Percentiles rank a stretch among this genome's conserved stretches.
Evolutionary conservation across 371 early-diverging fungal species (phyloP).

Genomic region (Globomyces sp.): DNA sequence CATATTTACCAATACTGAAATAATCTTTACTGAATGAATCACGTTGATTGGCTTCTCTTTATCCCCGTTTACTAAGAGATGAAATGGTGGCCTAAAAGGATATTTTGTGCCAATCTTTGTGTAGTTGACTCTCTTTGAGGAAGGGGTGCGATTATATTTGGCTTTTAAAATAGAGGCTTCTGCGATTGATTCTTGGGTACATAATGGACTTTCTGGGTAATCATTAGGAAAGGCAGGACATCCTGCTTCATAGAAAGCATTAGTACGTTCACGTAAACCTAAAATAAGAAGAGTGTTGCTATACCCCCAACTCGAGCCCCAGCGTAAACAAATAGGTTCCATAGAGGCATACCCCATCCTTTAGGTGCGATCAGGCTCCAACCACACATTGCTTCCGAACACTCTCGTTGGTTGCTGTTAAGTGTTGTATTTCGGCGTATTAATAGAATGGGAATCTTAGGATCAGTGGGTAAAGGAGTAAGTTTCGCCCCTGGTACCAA

Average conservation of each 20-base stretch:
- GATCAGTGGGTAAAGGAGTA: slow-evolving; percentile 51
- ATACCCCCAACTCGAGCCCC: slow-evolving; percentile 73
- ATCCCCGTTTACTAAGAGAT: not conserved
- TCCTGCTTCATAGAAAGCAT: slow-evolving; percentile 53
- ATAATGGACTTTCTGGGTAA: slow-evolving; percentile 60
- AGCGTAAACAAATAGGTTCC: slow-evolving; percentile 85
- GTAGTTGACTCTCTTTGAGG: not conserved
- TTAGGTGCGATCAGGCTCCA: slow-evolving; percentile 82
- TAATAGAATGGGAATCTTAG: slow-evolving; percentile 73
- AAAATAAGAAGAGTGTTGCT: no score
- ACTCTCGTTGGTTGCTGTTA: slow-evolving; percentile 22
- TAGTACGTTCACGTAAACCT: slow-evolving; percentile 56
- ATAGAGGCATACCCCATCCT: slow-evolving; percentile 82
- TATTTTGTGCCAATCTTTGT: not conserved
- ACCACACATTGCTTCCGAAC: slow-evolving; percentile 59
- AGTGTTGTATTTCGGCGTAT: slow-evolving; percentile 59
- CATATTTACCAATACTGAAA: not conserved
- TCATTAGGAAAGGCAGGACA: slow-evolving; percentile 59
- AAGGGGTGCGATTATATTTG: slow-evolving; percentile 3
- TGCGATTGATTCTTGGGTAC: slow-evolving; percentile 22
- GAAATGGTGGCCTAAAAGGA: not conserved
- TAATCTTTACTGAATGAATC: not conserved
- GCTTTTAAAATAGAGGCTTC: not conserved
- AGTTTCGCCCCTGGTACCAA: slow-evolving; percentile 67
- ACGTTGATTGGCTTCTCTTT: not conserved